Evolutionary conservation across 257 asterid genomes (phyloP).

Genomic region (Petrea volubilis): DNA sequence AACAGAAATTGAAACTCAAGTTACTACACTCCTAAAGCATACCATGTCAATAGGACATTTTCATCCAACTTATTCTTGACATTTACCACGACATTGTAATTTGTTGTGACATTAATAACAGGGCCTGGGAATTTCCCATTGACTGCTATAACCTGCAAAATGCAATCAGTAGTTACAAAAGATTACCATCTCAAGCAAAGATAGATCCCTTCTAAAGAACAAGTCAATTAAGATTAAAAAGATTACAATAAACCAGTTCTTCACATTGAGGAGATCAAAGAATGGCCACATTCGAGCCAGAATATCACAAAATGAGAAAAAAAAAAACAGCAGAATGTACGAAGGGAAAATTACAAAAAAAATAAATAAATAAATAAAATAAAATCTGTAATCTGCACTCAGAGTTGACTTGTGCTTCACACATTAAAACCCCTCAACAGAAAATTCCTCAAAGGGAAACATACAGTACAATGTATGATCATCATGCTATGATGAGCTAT

Average conservation of each 20-base stretch:
- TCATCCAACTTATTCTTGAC: conserved; percentile 77
- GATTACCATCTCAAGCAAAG: not conserved
- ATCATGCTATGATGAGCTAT: not conserved
- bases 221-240: not conserved
- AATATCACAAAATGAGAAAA: not conserved
- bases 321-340: not conserved
- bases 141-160: conserved; percentile 77
- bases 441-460: not conserved
- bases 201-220: not conserved
- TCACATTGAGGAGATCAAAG: too few relatives aligned
- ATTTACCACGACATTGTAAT: conserved; percentile 64
- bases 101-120: conserved; percentile 69
- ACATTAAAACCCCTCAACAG: not conserved
- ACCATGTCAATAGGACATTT: conserved; percentile 72
- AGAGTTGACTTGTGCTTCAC: not conserved
- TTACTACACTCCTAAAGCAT: not conserved
- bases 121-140: conserved; percentile 78
- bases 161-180: conserved; percentile 1
- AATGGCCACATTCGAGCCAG: not conserved
- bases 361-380: not conserved
- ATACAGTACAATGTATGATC: not conserved
- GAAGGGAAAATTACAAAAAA: not conserved
- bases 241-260: not conserved
- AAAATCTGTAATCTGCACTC: not conserved
- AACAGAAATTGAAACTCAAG: not conserved